These are phyloP conservation scores for Bathelium albidoporum DNA, from an alignment of 495 filamentous ascomycete genomes.

Conservation along the genomic window DNA sequence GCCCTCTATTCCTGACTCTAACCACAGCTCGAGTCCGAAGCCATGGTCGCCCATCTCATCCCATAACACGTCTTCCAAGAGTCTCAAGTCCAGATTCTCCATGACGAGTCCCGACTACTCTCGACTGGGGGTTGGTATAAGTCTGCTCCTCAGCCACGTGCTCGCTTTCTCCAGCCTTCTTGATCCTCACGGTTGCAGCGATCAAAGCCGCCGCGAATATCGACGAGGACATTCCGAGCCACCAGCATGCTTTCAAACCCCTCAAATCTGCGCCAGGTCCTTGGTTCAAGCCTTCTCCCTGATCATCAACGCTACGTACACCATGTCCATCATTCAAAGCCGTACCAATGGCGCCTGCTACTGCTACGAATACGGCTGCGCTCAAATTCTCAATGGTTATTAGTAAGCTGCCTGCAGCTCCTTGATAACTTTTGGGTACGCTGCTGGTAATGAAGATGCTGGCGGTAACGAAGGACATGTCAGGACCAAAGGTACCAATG, in stretches of 20 bases:
- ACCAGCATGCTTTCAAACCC: slow-evolving; percentile 40
- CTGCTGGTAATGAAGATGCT: slow-evolving; percentile 21
- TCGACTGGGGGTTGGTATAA: too few species aligned
- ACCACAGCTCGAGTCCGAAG: too few species aligned
- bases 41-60: too few species aligned
- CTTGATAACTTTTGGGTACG: slow-evolving; percentile 16
- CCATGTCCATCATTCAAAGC: slow-evolving; percentile 33
- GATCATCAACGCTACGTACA: slow-evolving; percentile 17
- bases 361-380: slow-evolving; percentile 36
- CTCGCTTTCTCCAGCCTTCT: slow-evolving; percentile 42
- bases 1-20: too few species aligned
- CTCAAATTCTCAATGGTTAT: slow-evolving; percentile 16
- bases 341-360: slow-evolving; percentile 38
- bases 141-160: slow-evolving; percentile 30
- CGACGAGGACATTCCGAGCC: slow-evolving; percentile 36
- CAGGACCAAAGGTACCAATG: slow-evolving; percentile 17
- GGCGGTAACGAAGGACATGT: slow-evolving; percentile 16
- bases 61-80: too few species aligned
- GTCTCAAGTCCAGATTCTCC: too few species aligned
- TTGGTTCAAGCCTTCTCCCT: neutral
- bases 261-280: slow-evolving; percentile 22
- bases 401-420: slow-evolving; percentile 15
- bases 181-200: slow-evolving; percentile 35
- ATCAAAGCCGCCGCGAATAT: slow-evolving; percentile 36
- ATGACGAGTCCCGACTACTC: too few species aligned